These are phyloP conservation scores for Oryza punctata DNA, from an alignment of 176 grass and related monocot species.

Conservation along the genomic window DNA sequence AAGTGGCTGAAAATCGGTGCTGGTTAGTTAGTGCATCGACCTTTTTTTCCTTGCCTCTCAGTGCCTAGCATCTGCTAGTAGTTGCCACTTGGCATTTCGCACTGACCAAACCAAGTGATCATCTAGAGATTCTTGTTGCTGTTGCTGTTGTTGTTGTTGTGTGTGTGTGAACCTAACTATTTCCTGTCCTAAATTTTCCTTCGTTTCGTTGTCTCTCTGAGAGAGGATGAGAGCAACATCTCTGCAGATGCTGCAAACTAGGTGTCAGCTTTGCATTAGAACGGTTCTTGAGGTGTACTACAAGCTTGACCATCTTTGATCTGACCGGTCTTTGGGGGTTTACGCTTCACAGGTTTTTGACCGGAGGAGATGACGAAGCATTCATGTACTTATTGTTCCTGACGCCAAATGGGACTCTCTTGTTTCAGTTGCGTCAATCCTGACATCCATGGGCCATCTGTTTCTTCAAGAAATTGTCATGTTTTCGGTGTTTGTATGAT, in stretches of 20 bases:
- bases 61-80: neutral
- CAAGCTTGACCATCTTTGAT: neutral
- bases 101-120: neutral
- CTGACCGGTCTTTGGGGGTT: neutral
- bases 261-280: neutral
- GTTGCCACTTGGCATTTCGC: slow-evolving; percentile 20
- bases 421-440: neutral
- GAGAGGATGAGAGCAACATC: neutral
- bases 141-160: neutral
- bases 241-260: neutral
- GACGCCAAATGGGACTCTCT: neutral
- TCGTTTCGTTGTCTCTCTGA: neutral
- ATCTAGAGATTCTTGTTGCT: neutral
- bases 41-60: neutral
- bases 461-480: neutral
- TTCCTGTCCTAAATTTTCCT: neutral
- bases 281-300: neutral
- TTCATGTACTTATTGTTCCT: neutral
- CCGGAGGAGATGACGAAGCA: neutral
- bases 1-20: neutral
- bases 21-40: neutral
- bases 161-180: neutral
- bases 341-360: slow-evolving; percentile 23
- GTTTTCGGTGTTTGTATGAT: neutral
- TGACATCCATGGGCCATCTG: neutral